Percentiles rank a stretch among this genome's conserved stretches.
Conservation (phyloP, 805 yeast species). For the Monosporozyma aerobia region DNA sequence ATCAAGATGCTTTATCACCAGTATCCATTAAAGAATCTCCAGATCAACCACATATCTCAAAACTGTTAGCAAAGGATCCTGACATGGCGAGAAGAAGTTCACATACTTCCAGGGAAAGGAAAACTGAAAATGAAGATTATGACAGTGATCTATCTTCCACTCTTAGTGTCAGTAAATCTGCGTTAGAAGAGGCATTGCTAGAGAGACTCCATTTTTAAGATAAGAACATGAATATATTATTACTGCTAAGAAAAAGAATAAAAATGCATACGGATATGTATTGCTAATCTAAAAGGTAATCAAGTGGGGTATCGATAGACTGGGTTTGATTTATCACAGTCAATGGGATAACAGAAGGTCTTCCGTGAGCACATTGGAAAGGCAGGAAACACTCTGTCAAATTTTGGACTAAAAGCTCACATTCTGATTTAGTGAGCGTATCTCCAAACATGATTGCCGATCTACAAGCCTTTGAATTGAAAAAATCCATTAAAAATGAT, state of each 20-base stretch:
- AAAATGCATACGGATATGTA: neutral
- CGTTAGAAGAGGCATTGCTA: slow-evolving; percentile 35
- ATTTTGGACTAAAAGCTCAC: slow-evolving; percentile 34
- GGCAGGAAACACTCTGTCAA: slow-evolving; percentile 49
- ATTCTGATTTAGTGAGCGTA: slow-evolving; percentile 34
- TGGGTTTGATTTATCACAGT: slow-evolving; percentile 12
- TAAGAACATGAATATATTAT: neutral
- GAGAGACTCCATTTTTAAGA: slow-evolving; percentile 27
- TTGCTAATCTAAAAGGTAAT: neutral
- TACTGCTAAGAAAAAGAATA: neutral
- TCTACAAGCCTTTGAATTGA: slow-evolving; percentile 59
- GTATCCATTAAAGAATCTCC: slow-evolving; percentile 9
- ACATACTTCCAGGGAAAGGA: neutral
- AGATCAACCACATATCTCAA: slow-evolving; percentile 22
- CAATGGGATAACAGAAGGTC: slow-evolving; percentile 62
- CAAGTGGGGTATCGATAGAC: neutral
- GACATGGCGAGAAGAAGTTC: neutral
- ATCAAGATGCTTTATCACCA: neutral
- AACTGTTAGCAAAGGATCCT: slow-evolving; percentile 8
- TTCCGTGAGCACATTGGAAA: slow-evolving; percentile 78
- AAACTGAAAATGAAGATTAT: slow-evolving; percentile 5
- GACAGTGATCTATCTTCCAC: slow-evolving; percentile 32
- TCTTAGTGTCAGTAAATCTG: slow-evolving; percentile 33
- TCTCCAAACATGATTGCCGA: slow-evolving; percentile 69
- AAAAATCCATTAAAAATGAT: slow-evolving; percentile 36